Conservation (phyloP, 2,329 filamentous ascomycete species). For the Nannizziopsis arthrosporioides region DNA sequence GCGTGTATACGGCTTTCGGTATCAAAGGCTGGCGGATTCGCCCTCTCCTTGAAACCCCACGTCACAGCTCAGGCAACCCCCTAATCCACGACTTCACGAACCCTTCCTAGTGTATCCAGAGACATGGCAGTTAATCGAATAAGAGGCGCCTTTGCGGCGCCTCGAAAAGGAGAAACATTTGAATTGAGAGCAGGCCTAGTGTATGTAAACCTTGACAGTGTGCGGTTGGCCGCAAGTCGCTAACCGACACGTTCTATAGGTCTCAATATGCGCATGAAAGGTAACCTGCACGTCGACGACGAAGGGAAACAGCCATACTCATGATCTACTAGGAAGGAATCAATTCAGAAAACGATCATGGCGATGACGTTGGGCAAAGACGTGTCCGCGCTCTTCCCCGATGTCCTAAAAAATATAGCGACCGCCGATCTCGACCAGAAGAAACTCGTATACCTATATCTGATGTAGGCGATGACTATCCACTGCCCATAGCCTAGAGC, state of each 20-base stretch:
- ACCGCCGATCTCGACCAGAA: slow-evolving; percentile 93
- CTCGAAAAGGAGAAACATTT: slow-evolving; percentile 94
- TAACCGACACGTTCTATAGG: slow-evolving; percentile 37
- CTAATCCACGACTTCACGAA: neutral
- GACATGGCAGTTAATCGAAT: slow-evolving; percentile 92
- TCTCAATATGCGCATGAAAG: slow-evolving; percentile 98
- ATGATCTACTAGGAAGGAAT: slow-evolving; percentile 60
- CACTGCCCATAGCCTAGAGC: neutral
- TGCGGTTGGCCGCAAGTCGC: slow-evolving; percentile 18
- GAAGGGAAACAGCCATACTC: slow-evolving; percentile 15
- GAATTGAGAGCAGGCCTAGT: slow-evolving; percentile 88
- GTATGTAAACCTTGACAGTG: slow-evolving; percentile 26
- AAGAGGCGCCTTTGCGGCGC: slow-evolving; percentile 80
- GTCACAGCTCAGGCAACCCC: neutral
- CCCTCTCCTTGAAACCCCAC: slow-evolving; percentile 1
- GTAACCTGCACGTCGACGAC: slow-evolving; percentile 26
- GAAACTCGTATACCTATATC: slow-evolving; percentile 95
- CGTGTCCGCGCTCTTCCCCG: slow-evolving; percentile 90
- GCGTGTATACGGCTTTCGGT: no score
- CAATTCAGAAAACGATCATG: slow-evolving; percentile 99
- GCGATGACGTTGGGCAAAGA: slow-evolving; percentile 99
- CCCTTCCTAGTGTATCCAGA: neutral
- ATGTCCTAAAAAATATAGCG: slow-evolving; percentile 97
- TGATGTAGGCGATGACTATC: slow-evolving; percentile 56
- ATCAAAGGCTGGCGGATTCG: no score